A percentile compares a stretch with the other conserved stretches of the same genome.
Conservation (phyloP, 139 green algal genomes). For the Mychonastes homosphaera region DNA sequence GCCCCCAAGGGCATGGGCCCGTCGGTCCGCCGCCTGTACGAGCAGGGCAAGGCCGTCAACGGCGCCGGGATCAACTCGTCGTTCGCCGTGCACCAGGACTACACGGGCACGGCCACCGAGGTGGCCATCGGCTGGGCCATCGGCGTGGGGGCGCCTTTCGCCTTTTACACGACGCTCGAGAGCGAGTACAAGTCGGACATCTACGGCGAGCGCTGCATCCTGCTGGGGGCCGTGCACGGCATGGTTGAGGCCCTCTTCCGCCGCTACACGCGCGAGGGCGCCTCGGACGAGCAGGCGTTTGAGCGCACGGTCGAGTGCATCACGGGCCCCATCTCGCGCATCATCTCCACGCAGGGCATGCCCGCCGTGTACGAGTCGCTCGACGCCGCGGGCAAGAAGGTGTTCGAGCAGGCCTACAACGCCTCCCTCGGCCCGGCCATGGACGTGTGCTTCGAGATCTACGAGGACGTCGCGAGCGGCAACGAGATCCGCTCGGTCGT, state of each 20-base stretch:
- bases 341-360: slow-evolving; percentile 94
- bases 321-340: slow-evolving; percentile 89
- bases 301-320: slow-evolving; percentile 94
- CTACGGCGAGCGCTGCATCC: slow-evolving; percentile 95
- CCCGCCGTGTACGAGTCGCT: slow-evolving; percentile 87
- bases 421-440: slow-evolving; percentile 79
- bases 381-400: slow-evolving; percentile 75
- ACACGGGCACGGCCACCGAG: slow-evolving; percentile 85
- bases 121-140: slow-evolving; percentile 96
- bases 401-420: slow-evolving; percentile 76
- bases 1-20: slow-evolving; percentile 99
- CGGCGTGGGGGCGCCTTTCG: slow-evolving; percentile 91
- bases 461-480: slow-evolving; percentile 94
- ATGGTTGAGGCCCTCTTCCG: slow-evolving; percentile 96
- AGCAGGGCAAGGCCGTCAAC: slow-evolving; percentile 97
- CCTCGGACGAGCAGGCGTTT: slow-evolving; percentile 85
- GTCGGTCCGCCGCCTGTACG: slow-evolving; percentile 92
- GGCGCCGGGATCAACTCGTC: slow-evolving; percentile 98
- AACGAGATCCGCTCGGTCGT: slow-evolving; percentile 98
- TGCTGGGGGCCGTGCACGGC: slow-evolving; percentile 97
- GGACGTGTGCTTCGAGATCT: slow-evolving; percentile 97
- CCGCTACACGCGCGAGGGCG: slow-evolving; percentile 64
- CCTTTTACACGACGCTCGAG: slow-evolving; percentile 96
- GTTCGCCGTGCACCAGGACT: slow-evolving; percentile 98
- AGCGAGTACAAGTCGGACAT: slow-evolving; percentile 99